Conservation (phyloP, 2,329 filamentous ascomycete species). For the Diplodia seriata region DNA sequence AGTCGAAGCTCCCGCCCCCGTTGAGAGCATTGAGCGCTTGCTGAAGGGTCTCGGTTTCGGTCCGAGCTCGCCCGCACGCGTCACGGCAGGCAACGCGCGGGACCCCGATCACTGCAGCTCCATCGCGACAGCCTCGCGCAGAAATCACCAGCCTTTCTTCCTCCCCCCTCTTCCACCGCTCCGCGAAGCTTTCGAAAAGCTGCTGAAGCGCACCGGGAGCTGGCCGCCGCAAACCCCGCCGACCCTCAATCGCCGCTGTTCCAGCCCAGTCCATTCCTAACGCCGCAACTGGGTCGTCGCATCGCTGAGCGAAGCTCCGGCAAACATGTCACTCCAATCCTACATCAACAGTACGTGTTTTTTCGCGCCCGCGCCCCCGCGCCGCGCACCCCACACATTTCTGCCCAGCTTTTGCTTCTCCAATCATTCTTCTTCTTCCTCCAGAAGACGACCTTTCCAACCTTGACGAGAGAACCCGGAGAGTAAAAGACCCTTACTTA, state of each 20-base stretch:
- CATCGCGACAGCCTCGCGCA: slow-evolving; percentile 23
- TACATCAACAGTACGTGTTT: slow-evolving; percentile 60
- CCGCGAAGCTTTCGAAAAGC: slow-evolving; percentile 21
- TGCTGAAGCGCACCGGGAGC: neutral
- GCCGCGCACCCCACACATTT: neutral
- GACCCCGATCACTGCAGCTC: slow-evolving; percentile 11
- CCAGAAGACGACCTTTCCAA: no score
- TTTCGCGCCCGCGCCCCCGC: slow-evolving; percentile 15
- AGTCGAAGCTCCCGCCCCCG: neutral
- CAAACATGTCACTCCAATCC: slow-evolving; percentile 59
- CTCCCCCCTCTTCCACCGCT: neutral
- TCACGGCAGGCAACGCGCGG: slow-evolving; percentile 19
- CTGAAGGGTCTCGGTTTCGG: neutral
- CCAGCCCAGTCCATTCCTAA: neutral
- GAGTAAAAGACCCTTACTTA: no score
- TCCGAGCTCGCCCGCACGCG: slow-evolving; percentile 25
- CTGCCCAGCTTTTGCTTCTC: neutral
- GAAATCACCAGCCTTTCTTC: slow-evolving; percentile 1
- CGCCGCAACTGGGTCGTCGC: neutral
- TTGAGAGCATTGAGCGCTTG: slow-evolving; percentile 6
- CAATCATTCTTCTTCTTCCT: neutral
- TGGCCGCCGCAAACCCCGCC: neutral
- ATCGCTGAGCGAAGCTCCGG: slow-evolving; percentile 5
- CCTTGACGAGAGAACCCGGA: no score
- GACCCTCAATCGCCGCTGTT: neutral